Conservation (phyloP, 2,329 filamentous ascomycete species). For the Apiospora koreana region DNA sequence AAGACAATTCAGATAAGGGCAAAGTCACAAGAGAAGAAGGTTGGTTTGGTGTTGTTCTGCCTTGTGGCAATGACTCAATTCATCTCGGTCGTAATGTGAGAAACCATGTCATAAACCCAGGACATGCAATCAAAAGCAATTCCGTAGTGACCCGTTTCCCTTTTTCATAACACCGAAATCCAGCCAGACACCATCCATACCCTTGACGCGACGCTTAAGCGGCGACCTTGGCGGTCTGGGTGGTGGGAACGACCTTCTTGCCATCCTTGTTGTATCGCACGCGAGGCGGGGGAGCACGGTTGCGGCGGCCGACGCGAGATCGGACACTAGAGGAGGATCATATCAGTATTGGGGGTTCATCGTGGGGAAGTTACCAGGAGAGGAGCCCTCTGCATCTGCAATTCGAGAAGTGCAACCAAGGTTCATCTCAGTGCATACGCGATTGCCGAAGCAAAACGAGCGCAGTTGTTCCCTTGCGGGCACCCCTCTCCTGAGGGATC, state of each 20-base stretch:
- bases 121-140: constrained; percentile 32
- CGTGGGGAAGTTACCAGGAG: constrained; percentile 27
- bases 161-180: constrained; percentile 18
- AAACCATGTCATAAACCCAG: constrained; percentile 32
- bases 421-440: constrained; percentile 54
- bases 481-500: constrained; percentile 17
- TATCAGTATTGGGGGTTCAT: constrained; percentile 16
- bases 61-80: constrained; percentile 30
- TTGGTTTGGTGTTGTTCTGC: neutral
- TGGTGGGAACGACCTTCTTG: constrained; percentile 93
- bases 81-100: constrained; percentile 35
- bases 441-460: constrained; percentile 26
- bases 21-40: neutral
- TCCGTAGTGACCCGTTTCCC: constrained; percentile 26
- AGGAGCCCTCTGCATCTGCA: constrained; percentile 13
- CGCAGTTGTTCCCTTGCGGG: constrained; percentile 59
- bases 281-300: constrained; percentile 95
- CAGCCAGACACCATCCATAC: constrained; percentile 17
- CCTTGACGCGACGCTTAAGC: constrained; percentile 20
- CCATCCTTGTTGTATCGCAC: constrained; percentile 99
- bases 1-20: neutral
- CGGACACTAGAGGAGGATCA: constrained; percentile 72
- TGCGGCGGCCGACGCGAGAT: constrained; percentile 93
- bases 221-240: constrained; percentile 68
- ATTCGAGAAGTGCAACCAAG: constrained; percentile 50